Base-by-base conservation (phyloP, 2,329 filamentous ascomycete species). In the Alternaria angustiovoidea region DNA sequence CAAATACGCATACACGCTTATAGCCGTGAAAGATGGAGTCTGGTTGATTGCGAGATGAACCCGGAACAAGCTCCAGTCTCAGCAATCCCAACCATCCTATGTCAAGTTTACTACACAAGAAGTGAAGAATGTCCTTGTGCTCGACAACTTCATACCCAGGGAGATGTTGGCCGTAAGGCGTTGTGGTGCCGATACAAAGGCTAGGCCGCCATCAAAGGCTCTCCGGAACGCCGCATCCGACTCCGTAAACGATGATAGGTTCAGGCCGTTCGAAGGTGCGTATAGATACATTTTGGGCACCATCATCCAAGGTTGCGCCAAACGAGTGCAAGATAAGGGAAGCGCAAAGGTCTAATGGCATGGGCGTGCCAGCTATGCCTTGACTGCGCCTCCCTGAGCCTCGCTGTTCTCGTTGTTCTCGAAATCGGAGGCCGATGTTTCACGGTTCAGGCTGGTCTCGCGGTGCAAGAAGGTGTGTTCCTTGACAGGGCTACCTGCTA, bases 391-490 rank as follows among this genome's bases (percentile, higher is more conserved):
- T 24, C 69, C 69, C 54, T 63, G 55, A 30, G 56, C 46, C 5
- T 54, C 48, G 32, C 51, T 22, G 36, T 34, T 55, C 18, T 71
- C 64, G 26, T 73, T 71, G 44, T 81, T 81, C 49, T 81, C 75
- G n/a, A 88, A 83, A 58, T 91, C 88, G 54, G 87, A 85, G 11
- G 85, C 87, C 75, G 89, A 96, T 7, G 91, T 93, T 80, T 93
- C 91, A 65, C 91, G 87, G 64, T 88, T 85, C 38, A 86, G 86
- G 78, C 89, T 96, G 7, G 91, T 93, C 81, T 93, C 91, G 70
- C 91, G 88, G 77, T 96, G 89, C 75, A 97, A 83, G 77, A 92
- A 93, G 81, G 91, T 96, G 79, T 88, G 89, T 83, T 97, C 94
- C 83, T 97, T 97, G 71, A 95, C 88, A 2, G 94, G 94, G 77